Base-by-base conservation (phyloP, 202 grass and related monocot species). In the Digitaria exilis region DNA sequence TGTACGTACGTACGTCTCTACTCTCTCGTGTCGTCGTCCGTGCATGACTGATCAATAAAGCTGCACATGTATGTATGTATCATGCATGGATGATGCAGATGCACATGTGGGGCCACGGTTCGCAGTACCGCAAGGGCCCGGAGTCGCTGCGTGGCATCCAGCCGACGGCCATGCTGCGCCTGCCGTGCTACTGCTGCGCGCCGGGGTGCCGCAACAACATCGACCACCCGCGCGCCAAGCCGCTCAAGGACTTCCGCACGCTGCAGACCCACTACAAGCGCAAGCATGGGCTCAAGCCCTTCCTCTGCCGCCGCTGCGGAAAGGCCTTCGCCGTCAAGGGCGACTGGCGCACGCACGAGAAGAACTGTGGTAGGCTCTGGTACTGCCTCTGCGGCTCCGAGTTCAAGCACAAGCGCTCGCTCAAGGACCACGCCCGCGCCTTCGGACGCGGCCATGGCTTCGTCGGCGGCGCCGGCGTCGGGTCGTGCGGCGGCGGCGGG, bases 51-150 rank as follows among this genome's bases (percentile, higher is more conserved):
- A 39, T 39, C 7, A 39, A n/a, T n/a, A n/a, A n/a, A 39, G 37
- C 35, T 19, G 9, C 6, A 17, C 50, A 21, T 16, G 18, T 52
- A 52, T n/a, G n/a, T n/a, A n/a, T n/a, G n/a, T 6, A 37, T 37
- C n/a, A 22, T 12, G 15, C 3, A 39, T 8, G 1, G 5, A 55
- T n/a, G n/a, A n/a, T 60, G 75, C 81, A 99, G 96, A 99, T 99
- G 96, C 96, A 99, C 56, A 99, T 96, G 96, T 99, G 96, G 96
- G 96, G 96, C 1, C 96, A 99, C 82, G 96, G 96, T 17, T 99
- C 96, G 9, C 96, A 99, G 78, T 96, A 99, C 69, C 80, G 93
- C 46, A 90, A 87, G 85, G 96, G 96, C 13, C 87, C 93, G 50
- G 96, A 96, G 77, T 98, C 96, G 18, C 83, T 98, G 22, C 81